These are phyloP conservation scores for Retiboletus flavoniger DNA, from an alignment of 1,284 basidiomycete species.

Conservation along the genomic window DNA sequence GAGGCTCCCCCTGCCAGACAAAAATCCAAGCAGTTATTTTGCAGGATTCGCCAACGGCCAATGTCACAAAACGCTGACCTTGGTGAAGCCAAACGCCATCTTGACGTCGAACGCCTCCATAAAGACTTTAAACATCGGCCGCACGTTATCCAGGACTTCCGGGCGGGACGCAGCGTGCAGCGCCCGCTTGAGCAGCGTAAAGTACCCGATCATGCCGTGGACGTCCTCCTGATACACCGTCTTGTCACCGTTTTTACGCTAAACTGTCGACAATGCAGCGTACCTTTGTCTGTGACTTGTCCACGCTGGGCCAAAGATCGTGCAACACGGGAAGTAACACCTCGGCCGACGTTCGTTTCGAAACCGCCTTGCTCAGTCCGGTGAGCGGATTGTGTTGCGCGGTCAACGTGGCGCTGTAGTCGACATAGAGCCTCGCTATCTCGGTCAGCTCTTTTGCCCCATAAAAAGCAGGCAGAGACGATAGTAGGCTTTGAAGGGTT, in stretches of 20 bases:
- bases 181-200: slow-evolving; percentile 64
- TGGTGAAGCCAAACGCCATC: slow-evolving; percentile 32
- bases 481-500: slow-evolving; percentile 57
- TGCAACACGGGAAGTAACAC: slow-evolving; percentile 63
- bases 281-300: slow-evolving; percentile 40
- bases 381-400: slow-evolving; percentile 32
- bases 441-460: slow-evolving; percentile 56
- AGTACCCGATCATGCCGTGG: slow-evolving; percentile 53
- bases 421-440: slow-evolving; percentile 58
- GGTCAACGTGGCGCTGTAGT: slow-evolving; percentile 36
- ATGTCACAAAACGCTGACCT: slow-evolving; percentile 31
- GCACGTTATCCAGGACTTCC: slow-evolving; percentile 69
- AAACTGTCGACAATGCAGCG: slow-evolving; percentile 2
- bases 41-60: neutral
- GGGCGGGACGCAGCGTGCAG: slow-evolving; percentile 65
- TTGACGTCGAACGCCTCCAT: slow-evolving; percentile 74
- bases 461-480: slow-evolving; percentile 71
- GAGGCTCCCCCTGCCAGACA: slow-evolving; percentile 48
- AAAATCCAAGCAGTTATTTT: neutral
- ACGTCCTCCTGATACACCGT: slow-evolving; percentile 16
- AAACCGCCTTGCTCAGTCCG: slow-evolving; percentile 52
- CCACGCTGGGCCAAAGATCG: slow-evolving; percentile 51
- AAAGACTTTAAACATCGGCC: slow-evolving; percentile 79
- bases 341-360: slow-evolving; percentile 70
- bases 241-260: slow-evolving; percentile 2